phyloP scores from a whole-genome alignment of 495 filamentous ascomycete genomes.

The Xylaria nigripes region DNA sequence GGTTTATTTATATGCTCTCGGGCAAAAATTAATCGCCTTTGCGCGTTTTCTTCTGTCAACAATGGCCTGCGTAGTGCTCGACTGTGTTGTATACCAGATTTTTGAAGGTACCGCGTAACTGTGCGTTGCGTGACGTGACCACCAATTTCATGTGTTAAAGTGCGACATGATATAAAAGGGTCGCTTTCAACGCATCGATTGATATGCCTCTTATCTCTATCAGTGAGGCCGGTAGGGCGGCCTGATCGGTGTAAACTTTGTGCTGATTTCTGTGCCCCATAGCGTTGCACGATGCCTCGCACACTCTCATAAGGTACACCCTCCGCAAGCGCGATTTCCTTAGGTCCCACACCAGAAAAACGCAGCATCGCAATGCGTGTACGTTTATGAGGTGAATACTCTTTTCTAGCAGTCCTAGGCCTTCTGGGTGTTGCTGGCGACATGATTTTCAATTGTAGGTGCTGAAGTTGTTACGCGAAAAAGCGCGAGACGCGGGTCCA shows the following conservation, averaged over 20 bases:
- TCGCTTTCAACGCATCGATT: conserved; percentile 5
- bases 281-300: not conserved
- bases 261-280: not conserved
- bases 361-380: not conserved
- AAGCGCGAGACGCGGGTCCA: too few species aligned
- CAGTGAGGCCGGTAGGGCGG: not conserved
- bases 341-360: not conserved
- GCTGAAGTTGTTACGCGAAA: not conserved
- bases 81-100: not conserved
- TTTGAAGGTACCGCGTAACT: not conserved
- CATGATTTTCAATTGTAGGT: not conserved
- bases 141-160: not conserved
- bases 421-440: not conserved
- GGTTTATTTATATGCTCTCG: not conserved
- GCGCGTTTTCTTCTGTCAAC: not conserved
- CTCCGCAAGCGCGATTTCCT: not conserved
- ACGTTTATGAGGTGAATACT: not conserved
- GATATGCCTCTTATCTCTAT: conserved; percentile 4
- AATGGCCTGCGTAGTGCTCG: not conserved
- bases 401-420: not conserved
- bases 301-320: not conserved
- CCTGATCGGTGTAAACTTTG: not conserved
- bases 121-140: not conserved
- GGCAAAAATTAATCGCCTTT: not conserved
- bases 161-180: conserved; percentile 1